Evolutionary conservation across 768 basidiomycete genomes (phyloP), one percentile per base, ranked within the genome.

Genomic region (Auriscalpium vulgare): DNA sequence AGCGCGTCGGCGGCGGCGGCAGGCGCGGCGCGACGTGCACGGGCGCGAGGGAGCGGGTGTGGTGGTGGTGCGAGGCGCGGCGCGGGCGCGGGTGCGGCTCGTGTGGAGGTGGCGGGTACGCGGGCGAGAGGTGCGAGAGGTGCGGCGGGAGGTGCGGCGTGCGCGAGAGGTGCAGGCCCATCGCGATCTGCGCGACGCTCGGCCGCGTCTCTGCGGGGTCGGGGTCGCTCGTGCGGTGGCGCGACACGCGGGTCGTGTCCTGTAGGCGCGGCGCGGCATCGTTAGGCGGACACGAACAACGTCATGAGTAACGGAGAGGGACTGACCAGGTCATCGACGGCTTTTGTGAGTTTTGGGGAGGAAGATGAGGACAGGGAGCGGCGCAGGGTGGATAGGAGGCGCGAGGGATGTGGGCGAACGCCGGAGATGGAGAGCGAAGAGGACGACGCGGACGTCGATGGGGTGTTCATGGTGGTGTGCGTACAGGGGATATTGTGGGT

Each of bases 141-240:
- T 61, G 66, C 9, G 78, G 75, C 45, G 82, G 78, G 34, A 88
- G 69, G 66, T 88, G 87, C 4, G 87, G 87, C 1, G 87, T 89
- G 38, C 84, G 81, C 7, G 87, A 88, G 35, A 85, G 72, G 67
- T 89, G 87, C 21, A 89, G 75, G 17, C 87, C 87, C 86, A 89
- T 88, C 13, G 85, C 83, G 58, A 89, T 89, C 69, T 89, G 87
- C 63, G 85, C 82, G 43, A 87, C 77, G 48, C 82, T 84, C 1
- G 87, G 87, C 14, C 78, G 81, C 19, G 72, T 65, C 23, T 72
- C 56, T 29, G 74, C 59, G 34, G 76, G 67, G 58, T 76, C 73
- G 49, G 66, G 66, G 57, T 71, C 64, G 57, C 71, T 77, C 51
- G 71, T 67, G 59, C 68, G 73, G 56, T 75, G 67, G 34, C 63